A percentile compares a stretch with the other conserved stretches of the same genome.
These are phyloP conservation scores for Kazachstania viticola DNA, from an alignment of 805 yeast species.

Conservation along the genomic window DNA sequence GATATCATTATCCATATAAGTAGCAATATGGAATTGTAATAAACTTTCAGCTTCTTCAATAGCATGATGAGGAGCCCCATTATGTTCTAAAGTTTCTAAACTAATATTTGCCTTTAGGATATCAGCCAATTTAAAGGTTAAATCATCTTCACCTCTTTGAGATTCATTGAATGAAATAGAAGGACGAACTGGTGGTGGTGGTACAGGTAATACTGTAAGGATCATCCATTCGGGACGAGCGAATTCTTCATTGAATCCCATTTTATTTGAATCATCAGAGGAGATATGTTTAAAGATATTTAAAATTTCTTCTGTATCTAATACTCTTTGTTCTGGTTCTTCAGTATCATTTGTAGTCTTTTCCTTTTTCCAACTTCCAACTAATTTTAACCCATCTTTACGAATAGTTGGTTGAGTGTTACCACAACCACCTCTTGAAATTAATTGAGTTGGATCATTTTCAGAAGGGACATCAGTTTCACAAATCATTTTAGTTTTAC, in stretches of 20 bases:
- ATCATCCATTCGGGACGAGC: conserved; percentile 99
- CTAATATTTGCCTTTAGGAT: conserved; percentile 92
- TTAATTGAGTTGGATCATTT: conserved; percentile 40
- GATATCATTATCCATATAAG: conserved; percentile 98
- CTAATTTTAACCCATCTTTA: conserved; percentile 86
- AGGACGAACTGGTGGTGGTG: conserved; percentile 99
- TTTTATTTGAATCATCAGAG: conserved; percentile 62
- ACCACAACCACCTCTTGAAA: conserved; percentile 95
- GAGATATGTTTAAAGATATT: conserved; percentile 88
- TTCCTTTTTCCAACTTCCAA: conserved; percentile 97
- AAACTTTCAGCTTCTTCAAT: conserved; percentile 92
- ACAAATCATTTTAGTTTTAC: conserved; percentile 89
- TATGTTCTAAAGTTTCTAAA: conserved; percentile 94
- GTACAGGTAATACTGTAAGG: conserved; percentile 95
- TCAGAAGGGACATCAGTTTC: conserved; percentile 73
- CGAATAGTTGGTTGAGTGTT: conserved; percentile 92
- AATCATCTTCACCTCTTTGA: conserved; percentile 98
- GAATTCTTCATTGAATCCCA: conserved; percentile 91
- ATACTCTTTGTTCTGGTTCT: conserved; percentile 83
- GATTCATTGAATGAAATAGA: conserved; percentile 96
- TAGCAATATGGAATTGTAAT: conserved; percentile 94
- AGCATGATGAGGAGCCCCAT: conserved; percentile 98
- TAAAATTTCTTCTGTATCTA: conserved; percentile 80
- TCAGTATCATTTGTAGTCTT: conserved; percentile 67
- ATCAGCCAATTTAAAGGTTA: conserved; percentile 94